Percentiles rank a stretch among this genome's conserved stretches.
Conservation (phyloP, 495 filamentous ascomycete species). For the Penicillium tannophilum region DNA sequence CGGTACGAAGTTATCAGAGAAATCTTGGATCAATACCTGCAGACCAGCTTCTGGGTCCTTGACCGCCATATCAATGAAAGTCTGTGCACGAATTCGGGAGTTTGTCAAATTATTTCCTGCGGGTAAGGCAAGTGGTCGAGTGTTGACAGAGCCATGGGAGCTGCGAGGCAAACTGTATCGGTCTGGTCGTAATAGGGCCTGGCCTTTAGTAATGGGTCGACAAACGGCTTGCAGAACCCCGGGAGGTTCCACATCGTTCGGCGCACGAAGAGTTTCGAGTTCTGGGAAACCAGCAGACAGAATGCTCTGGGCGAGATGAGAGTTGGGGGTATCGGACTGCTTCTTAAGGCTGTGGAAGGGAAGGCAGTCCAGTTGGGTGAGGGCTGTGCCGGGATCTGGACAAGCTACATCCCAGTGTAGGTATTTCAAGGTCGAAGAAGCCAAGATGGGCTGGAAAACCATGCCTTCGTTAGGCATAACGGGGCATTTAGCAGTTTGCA, state of each 20-base stretch:
- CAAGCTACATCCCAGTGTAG: slow-evolving; percentile 82
- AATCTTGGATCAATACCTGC: slow-evolving; percentile 46
- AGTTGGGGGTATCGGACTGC: slow-evolving; percentile 58
- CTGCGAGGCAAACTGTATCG: slow-evolving; percentile 50
- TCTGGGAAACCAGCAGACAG: slow-evolving; percentile 68
- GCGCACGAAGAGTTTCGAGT: slow-evolving; percentile 67
- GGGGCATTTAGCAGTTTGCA: slow-evolving; percentile 64
- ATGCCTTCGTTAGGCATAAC: slow-evolving; percentile 59
- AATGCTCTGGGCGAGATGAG: slow-evolving; percentile 74
- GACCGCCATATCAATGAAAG: slow-evolving; percentile 51
- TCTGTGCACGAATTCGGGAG: slow-evolving; percentile 50
- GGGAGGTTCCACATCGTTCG: slow-evolving; percentile 67
- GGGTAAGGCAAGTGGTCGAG: slow-evolving; percentile 45
- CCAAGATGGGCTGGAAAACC: slow-evolving; percentile 69
- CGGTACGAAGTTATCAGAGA: slow-evolving; percentile 43
- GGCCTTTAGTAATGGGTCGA: slow-evolving; percentile 54
- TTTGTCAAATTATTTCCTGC: slow-evolving; percentile 50
- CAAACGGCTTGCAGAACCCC: slow-evolving; percentile 73
- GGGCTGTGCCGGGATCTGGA: slow-evolving; percentile 42
- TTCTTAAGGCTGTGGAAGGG: slow-evolving; percentile 42
- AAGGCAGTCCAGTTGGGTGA: slow-evolving; percentile 42
- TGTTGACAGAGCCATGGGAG: slow-evolving; percentile 49
- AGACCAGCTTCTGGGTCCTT: slow-evolving; percentile 48
- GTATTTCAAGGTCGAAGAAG: slow-evolving; percentile 63
- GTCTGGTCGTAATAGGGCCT: slow-evolving; percentile 52